Percentiles rank a stretch among this genome's conserved stretches.
phyloP scores from a whole-genome alignment of 768 basidiomycete genomes.

The Mycena capillaripes region DNA sequence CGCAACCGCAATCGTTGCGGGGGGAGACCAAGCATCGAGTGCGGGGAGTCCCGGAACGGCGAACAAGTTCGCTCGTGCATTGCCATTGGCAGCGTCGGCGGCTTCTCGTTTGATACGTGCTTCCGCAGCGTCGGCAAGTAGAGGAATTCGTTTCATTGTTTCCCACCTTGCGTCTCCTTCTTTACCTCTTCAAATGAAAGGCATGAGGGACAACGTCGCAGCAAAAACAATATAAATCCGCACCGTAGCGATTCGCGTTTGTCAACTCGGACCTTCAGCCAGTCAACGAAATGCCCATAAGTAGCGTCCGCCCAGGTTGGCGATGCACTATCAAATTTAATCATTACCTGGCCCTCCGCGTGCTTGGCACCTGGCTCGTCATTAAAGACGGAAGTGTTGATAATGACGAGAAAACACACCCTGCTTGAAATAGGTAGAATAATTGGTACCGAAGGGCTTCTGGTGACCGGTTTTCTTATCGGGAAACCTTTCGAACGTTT shows the following conservation, averaged over 20 bases:
- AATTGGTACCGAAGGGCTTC: neutral
- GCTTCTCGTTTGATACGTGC: neutral
- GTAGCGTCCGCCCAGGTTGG: constrained; percentile 26
- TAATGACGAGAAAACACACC: neutral
- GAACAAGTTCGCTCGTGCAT: neutral
- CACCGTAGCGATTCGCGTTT: neutral
- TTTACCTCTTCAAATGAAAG: neutral
- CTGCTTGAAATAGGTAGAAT: constrained; percentile 4
- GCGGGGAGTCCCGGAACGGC: neutral
- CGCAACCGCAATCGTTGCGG: neutral
- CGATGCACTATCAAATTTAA: constrained; percentile 36
- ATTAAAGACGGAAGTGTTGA: neutral
- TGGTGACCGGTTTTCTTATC: neutral
- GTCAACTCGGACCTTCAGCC: neutral
- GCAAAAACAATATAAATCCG: neutral
- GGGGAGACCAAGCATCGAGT: constrained; percentile 14
- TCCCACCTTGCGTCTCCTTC: constrained; percentile 16
- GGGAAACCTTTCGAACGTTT: neutral
- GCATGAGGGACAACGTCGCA: neutral
- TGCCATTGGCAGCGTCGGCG: neutral
- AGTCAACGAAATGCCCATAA: constrained; percentile 14
- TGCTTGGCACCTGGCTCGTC: constrained; percentile 18
- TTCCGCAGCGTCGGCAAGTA: neutral
- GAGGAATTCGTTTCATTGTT: neutral
- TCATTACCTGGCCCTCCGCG: constrained; percentile 32